Base-by-base conservation (phyloP, 2,329 filamentous ascomycete species). In the Paramyrothecium sp. region DNA sequence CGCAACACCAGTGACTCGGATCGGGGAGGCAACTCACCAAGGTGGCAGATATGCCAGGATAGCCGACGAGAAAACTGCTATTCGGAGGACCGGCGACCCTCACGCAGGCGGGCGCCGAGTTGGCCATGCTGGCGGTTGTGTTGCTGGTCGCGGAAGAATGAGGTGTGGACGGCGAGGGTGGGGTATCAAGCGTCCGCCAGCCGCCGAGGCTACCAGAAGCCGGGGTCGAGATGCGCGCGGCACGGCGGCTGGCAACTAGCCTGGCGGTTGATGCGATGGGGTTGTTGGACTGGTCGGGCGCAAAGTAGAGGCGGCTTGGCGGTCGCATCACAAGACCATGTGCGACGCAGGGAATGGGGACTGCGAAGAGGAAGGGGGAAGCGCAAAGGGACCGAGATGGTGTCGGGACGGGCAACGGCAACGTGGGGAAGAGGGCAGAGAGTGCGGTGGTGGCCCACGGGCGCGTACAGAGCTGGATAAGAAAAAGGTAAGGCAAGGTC, bases 31-130 rank as follows among this genome's bases (percentile, higher is more conserved):
- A 51, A 86, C 91, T 78, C 84, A 97, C 93, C 85, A 97, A 77
- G 41, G 95, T 99, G 69, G 95, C 95, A 56, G 94, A 97, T 75
- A 99, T 98, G 66, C 95, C 95, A 56, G 95, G 95, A 75, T 98
- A 99, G 67, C 95, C 95, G 66, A 98, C 92, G 63, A 98, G 83
- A 73, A 97, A 97, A 78, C 91, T 95, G 78, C 92, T 95, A 78
- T 99, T 99, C 67, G 95, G 93, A 72, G 93, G 93, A 72, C 95
- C 95, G 65, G 92, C 96, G 78, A 99, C 92, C 83, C 95, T 90
- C 80, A 99, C 95, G 76, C 69, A 75, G 62, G 73, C 73, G 57
- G 71, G 69, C 58, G 63, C 65, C n/a, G 67, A 60, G 30, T 41
- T 53, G 54, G 71, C 68, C 68, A 73, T 73, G 66, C 56, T 68